These are phyloP conservation scores for Rhodotorula kratochvilovae DNA, from an alignment of 768 basidiomycete genomes.

Conservation along the genomic window DNA sequence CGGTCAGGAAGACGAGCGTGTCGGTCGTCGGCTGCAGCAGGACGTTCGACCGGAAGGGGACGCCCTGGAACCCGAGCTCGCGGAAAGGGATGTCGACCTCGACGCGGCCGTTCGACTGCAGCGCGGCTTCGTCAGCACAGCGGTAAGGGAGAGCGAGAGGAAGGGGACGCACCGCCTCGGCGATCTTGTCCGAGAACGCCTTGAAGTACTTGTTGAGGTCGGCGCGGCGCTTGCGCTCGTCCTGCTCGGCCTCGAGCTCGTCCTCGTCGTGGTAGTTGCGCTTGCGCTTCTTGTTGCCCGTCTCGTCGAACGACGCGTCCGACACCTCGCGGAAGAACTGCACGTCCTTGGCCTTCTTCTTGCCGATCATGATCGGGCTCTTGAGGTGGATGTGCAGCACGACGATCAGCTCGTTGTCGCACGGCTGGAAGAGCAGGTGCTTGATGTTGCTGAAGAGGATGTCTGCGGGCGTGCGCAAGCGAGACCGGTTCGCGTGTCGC, in stretches of 20 bases:
- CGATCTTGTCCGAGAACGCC: conserved; percentile 83
- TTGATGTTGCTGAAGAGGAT: conserved; percentile 95
- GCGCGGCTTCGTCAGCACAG: neutral
- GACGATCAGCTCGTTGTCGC: conserved; percentile 89
- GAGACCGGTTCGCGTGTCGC: conserved; percentile 1
- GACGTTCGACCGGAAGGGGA: conserved; percentile 90
- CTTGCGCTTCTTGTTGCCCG: conserved; percentile 95
- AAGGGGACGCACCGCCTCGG: conserved; percentile 66
- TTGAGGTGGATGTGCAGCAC: conserved; percentile 89
- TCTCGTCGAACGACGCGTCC: conserved; percentile 96
- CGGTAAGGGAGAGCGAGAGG: neutral
- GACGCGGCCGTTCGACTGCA: conserved; percentile 72
- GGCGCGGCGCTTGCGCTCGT: conserved; percentile 83
- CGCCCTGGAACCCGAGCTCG: conserved; percentile 93
- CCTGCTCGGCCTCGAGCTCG: conserved; percentile 97
- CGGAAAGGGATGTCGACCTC: conserved; percentile 96
- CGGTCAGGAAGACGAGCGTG: conserved; percentile 89
- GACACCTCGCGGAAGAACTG: conserved; percentile 98
- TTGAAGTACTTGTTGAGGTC: conserved; percentile 91
- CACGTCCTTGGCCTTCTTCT: conserved; percentile 95
- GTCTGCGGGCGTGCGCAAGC: conserved; percentile 54
- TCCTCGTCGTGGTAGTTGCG: conserved; percentile 92
- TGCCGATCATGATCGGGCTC: conserved; percentile 96
- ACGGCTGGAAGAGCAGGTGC: conserved; percentile 98
- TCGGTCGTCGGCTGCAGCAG: conserved; percentile 94